These are phyloP conservation scores for Metschnikowia bowlesiae DNA, from an alignment of 805 yeast species.

Conservation along the genomic window DNA sequence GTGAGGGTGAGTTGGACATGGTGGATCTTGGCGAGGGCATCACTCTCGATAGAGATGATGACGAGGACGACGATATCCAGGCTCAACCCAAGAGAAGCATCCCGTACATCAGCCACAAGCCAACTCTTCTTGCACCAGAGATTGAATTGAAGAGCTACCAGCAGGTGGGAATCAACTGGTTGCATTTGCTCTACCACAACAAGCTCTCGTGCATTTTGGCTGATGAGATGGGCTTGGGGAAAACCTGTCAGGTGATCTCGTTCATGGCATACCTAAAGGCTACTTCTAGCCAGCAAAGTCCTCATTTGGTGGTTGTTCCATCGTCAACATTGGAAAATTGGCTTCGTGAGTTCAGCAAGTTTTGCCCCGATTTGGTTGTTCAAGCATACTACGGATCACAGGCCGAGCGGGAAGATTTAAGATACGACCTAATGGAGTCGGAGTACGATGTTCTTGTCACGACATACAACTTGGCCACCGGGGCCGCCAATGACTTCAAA, in stretches of 20 bases:
- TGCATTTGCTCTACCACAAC: constrained; percentile 70
- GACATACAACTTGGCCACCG: constrained; percentile 88
- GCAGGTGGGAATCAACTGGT: constrained; percentile 97
- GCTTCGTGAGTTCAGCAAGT: constrained; percentile 89
- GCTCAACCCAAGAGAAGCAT: constrained; percentile 20
- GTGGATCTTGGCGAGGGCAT: constrained; percentile 37
- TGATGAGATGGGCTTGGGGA: constrained; percentile 98
- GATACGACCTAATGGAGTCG: constrained; percentile 57
- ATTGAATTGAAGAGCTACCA: constrained; percentile 81
- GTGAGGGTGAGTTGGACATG: constrained; percentile 64
- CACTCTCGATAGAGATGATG: constrained; percentile 13
- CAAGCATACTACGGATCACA: constrained; percentile 94
- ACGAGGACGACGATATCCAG: constrained; percentile 35
- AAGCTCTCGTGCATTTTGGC: constrained; percentile 89
- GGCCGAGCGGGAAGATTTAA: constrained; percentile 75
- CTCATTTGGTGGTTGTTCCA: constrained; percentile 93
- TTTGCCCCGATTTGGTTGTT: constrained; percentile 75
- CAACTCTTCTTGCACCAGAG: constrained; percentile 57
- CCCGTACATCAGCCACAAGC: constrained; percentile 64
- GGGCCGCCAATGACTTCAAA: constrained; percentile 73
- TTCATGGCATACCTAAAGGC: constrained; percentile 83
- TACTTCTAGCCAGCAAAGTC: constrained; percentile 52
- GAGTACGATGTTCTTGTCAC: constrained; percentile 88
- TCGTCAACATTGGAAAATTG: constrained; percentile 96
- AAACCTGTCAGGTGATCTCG: constrained; percentile 93